Evolutionary conservation across 2,329 filamentous ascomycete species (phyloP).

Genomic region (Scedosporium aurantiacum): DNA sequence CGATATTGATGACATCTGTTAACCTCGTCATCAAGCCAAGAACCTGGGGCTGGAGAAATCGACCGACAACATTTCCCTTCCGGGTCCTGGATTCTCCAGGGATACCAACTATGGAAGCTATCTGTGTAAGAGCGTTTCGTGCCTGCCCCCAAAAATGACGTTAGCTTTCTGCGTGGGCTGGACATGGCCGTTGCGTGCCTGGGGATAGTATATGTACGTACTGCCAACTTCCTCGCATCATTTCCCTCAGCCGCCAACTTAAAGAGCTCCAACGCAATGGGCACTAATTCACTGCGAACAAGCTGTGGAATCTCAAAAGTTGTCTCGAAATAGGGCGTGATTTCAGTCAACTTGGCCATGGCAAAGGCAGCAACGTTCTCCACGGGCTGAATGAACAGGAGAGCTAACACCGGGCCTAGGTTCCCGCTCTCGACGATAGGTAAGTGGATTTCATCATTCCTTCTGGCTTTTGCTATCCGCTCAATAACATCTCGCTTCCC

Average conservation of each 20-base stretch:
- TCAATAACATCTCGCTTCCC: slow-evolving; percentile 69
- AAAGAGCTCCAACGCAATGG: slow-evolving; percentile 69
- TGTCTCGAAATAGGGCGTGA: slow-evolving; percentile 59
- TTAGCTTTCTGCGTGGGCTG: background rate
- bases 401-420: slow-evolving; percentile 44
- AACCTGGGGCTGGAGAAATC: slow-evolving; percentile 73
- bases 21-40: slow-evolving; percentile 79
- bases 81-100: slow-evolving; percentile 33
- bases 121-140: slow-evolving; percentile 33
- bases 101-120: slow-evolving; percentile 29
- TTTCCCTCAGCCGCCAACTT: slow-evolving; percentile 64
- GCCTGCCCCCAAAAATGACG: slow-evolving; percentile 23
- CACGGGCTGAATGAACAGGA: slow-evolving; percentile 47
- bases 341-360: slow-evolving; percentile 55
- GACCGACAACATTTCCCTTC: slow-evolving; percentile 48
- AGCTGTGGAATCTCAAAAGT: slow-evolving; percentile 52
- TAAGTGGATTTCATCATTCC: slow-evolving; percentile 51
- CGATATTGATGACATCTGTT: slow-evolving; percentile 67
- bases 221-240: slow-evolving; percentile 42
- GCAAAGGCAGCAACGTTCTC: slow-evolving; percentile 51
- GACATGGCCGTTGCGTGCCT: background rate
- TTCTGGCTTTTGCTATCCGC: slow-evolving; percentile 67
- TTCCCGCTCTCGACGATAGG: slow-evolving; percentile 46
- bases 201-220: slow-evolving; percentile 26
- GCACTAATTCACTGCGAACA: slow-evolving; percentile 62